Percentiles rank a stretch among this genome's conserved stretches.
Evolutionary conservation across 2,329 filamentous ascomycete genomes (phyloP).

Genomic region (Colletotrichum lindemuthianum): DNA sequence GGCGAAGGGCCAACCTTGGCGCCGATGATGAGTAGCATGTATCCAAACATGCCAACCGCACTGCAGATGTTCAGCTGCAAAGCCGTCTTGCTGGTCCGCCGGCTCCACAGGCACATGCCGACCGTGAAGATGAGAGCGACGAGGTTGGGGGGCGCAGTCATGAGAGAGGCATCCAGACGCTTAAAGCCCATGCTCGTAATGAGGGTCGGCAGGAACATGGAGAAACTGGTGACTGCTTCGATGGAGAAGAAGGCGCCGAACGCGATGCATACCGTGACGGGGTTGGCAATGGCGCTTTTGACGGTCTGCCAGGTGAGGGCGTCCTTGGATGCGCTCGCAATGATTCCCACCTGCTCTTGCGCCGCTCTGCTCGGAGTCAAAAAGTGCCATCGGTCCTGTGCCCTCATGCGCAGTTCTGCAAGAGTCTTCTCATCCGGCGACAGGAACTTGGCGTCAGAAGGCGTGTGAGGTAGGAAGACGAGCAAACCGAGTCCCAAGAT

Average conservation of each 20-base stretch:
- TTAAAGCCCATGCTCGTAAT: constrained; percentile 37
- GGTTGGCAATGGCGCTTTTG: constrained; percentile 37
- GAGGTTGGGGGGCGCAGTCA: constrained; percentile 41
- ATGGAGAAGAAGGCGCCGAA: constrained; percentile 40
- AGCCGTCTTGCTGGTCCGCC: constrained; percentile 35
- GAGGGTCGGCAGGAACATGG: constrained; percentile 41
- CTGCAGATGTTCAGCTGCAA: constrained; percentile 37
- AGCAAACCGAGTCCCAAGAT: constrained; percentile 13
- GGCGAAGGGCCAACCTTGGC: constrained; percentile 25
- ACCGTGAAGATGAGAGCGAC: constrained; percentile 39
- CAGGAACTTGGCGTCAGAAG: constrained; percentile 29
- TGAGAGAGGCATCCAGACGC: constrained; percentile 36
- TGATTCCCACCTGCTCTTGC: not conserved
- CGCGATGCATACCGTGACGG: constrained; percentile 37
- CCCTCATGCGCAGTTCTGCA: constrained; percentile 15
- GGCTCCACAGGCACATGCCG: constrained; percentile 37
- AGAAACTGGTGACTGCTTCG: constrained; percentile 38
- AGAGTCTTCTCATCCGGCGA: constrained; percentile 1
- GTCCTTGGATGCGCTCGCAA: not conserved
- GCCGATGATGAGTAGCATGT: constrained; percentile 38
- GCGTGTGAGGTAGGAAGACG: constrained; percentile 28
- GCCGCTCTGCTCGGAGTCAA: not conserved
- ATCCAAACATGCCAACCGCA: constrained; percentile 35
- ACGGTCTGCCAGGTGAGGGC: constrained; percentile 7
- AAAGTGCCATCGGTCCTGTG: constrained; percentile 26